phyloP scores from a whole-genome alignment of 2,329 filamentous ascomycete genomes.

The Zalaria obscura region DNA sequence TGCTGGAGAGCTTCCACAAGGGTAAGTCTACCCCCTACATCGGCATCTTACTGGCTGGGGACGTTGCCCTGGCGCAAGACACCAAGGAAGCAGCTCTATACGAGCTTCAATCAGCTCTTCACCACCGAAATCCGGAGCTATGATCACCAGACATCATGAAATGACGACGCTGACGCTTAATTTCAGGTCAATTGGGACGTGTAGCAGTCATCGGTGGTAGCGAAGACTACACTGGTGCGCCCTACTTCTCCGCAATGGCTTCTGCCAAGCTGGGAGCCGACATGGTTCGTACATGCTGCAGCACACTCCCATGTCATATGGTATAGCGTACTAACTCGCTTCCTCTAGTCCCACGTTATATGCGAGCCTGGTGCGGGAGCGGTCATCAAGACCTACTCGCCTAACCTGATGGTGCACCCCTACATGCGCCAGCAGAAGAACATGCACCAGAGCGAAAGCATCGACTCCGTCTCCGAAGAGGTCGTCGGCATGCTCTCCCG shows the following conservation, averaged over 20 bases:
- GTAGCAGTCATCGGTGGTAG: slow-evolving; percentile 91
- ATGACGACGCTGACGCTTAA: neutral
- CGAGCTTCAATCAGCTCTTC: too few species aligned
- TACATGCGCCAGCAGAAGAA: slow-evolving; percentile 70
- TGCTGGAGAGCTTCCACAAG: slow-evolving; percentile 95
- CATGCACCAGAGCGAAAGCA: slow-evolving; percentile 38
- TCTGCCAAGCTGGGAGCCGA: slow-evolving; percentile 82
- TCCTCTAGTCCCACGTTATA: slow-evolving; percentile 68
- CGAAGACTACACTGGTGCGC: slow-evolving; percentile 91
- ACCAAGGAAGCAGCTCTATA: too few species aligned
- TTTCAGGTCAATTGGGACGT: slow-evolving; percentile 74
- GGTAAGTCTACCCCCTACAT: slow-evolving; percentile 34
- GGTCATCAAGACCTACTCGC: slow-evolving; percentile 96
- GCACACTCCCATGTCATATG: neutral
- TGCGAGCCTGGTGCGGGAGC: slow-evolving; percentile 73
- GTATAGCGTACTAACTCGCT: neutral
- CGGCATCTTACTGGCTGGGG: too few species aligned
- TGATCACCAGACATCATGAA: too few species aligned
- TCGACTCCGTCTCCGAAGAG: slow-evolving; percentile 48
- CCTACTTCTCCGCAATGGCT: slow-evolving; percentile 96
- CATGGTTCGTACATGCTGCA: slow-evolving; percentile 45
- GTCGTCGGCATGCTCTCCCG: slow-evolving; percentile 73
- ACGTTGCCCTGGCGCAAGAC: too few species aligned
- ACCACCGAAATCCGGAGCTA: too few species aligned
- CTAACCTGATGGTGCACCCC: slow-evolving; percentile 96